A percentile compares a stretch with the other conserved stretches of the same genome.
Conservation (phyloP, 1,284 basidiomycete species). For the Cryptococcus deneoformans region DNA sequence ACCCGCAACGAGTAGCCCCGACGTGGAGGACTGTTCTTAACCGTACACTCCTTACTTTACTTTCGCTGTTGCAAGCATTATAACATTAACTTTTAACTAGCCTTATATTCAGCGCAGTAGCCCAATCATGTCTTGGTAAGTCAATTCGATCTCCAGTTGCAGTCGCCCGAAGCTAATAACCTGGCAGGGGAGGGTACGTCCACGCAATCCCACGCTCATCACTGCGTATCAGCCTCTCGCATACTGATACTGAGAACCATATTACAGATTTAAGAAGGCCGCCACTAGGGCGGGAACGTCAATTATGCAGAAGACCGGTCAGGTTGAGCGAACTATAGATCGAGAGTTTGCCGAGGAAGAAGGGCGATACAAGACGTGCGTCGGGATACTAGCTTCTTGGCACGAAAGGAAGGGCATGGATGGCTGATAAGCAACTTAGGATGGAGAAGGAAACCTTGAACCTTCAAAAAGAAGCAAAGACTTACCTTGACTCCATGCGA, state of each 20-base stretch:
- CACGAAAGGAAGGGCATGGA: background rate
- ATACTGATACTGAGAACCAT: background rate
- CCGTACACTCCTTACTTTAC: background rate
- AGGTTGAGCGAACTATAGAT: slow-evolving; percentile 94
- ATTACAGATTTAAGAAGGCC: slow-evolving; percentile 83
- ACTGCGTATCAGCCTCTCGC: background rate
- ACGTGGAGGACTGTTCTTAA: background rate
- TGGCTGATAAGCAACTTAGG: slow-evolving; percentile 50
- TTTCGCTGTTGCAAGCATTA: too few species aligned
- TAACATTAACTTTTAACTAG: background rate
- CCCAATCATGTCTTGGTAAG: slow-evolving; percentile 2
- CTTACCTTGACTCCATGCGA: slow-evolving; percentile 91
- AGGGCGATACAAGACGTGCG: slow-evolving; percentile 82
- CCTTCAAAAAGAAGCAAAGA: slow-evolving; percentile 93
- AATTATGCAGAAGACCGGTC: slow-evolving; percentile 93
- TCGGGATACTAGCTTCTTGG: slow-evolving; percentile 15
- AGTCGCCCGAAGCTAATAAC: background rate
- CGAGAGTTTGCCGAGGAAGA: slow-evolving; percentile 92
- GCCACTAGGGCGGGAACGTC: slow-evolving; percentile 91
- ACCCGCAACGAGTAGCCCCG: background rate
- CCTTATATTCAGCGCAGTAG: background rate
- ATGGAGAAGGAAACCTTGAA: slow-evolving; percentile 91
- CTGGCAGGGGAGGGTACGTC: background rate
- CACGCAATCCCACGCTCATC: background rate
- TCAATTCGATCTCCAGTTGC: background rate